Percentiles rank a stretch among this genome's conserved stretches.
Conservation (phyloP, 2,329 filamentous ascomycete species). For the Talaromyces sp. region DNA sequence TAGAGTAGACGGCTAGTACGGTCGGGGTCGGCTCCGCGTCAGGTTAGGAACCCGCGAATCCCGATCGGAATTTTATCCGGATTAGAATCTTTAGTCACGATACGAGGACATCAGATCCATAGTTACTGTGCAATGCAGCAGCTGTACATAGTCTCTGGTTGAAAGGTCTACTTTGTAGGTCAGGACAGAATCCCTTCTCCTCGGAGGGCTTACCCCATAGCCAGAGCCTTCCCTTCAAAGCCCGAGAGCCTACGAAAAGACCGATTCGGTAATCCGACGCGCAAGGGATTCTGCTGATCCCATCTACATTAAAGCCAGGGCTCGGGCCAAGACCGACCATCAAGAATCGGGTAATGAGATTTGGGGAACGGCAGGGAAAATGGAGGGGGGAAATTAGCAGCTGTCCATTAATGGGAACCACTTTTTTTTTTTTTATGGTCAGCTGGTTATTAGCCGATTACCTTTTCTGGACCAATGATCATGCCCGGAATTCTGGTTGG, state of each 20-base stretch:
- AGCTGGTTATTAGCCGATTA: neutral
- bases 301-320: neutral
- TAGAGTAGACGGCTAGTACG: neutral
- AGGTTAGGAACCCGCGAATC: neutral
- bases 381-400: neutral
- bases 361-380: neutral
- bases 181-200: no score
- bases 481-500: neutral
- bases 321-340: neutral
- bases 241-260: slow-evolving; percentile 4
- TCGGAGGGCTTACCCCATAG: no score
- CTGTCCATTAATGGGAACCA: neutral
- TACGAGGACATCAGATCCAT: neutral
- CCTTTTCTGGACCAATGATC: no score
- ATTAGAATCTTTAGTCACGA: neutral
- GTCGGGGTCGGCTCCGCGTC: slow-evolving; percentile 6
- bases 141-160: no score
- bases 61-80: neutral
- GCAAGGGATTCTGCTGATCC: slow-evolving; percentile 13
- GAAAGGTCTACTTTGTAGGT: no score
- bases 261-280: slow-evolving; percentile 26
- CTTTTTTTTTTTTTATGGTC: slow-evolving; percentile 4
- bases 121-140: no score
- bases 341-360: neutral
- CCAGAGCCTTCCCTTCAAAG: neutral